phyloP scores from a whole-genome alignment of 148 eudicot genomes.

The Rhododendron henanense region DNA sequence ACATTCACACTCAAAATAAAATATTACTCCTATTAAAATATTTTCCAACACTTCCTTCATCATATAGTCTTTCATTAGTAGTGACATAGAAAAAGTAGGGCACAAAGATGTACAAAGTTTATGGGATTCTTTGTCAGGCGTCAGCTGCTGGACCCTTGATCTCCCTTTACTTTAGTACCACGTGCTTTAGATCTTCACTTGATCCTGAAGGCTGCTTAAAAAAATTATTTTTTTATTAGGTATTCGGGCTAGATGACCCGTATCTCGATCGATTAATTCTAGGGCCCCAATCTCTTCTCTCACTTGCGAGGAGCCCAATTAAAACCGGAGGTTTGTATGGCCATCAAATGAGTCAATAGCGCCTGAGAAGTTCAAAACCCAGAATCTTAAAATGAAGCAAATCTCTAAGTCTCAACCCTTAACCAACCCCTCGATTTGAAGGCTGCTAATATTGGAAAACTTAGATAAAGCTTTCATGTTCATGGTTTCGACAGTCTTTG shows the following conservation, averaged over 20 bases:
- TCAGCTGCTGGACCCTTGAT: neutral
- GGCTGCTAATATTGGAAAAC: neutral
- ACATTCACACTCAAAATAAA: neutral
- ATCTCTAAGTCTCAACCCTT: too few species aligned
- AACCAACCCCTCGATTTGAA: neutral
- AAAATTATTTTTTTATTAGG: neutral
- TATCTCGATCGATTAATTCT: too few species aligned
- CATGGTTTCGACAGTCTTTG: neutral
- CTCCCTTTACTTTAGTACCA: neutral
- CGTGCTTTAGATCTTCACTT: neutral
- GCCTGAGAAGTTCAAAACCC: too few species aligned
- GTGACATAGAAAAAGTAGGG: neutral
- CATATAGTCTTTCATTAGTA: neutral
- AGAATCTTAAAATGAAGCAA: too few species aligned
- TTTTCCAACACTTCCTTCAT: neutral
- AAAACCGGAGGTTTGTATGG: too few species aligned
- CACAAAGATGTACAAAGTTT: neutral
- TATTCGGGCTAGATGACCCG: too few species aligned
- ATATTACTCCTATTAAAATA: too few species aligned
- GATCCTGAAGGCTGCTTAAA: neutral
- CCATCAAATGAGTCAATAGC: too few species aligned
- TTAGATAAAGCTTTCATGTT: neutral
- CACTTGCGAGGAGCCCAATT: neutral
- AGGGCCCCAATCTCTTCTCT: too few species aligned
- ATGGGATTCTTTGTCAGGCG: neutral